Percentiles rank a stretch among this genome's conserved stretches.
These are phyloP conservation scores for Colletotrichum sp. DNA, from an alignment of 2,329 filamentous ascomycete species.

Conservation along the genomic window DNA sequence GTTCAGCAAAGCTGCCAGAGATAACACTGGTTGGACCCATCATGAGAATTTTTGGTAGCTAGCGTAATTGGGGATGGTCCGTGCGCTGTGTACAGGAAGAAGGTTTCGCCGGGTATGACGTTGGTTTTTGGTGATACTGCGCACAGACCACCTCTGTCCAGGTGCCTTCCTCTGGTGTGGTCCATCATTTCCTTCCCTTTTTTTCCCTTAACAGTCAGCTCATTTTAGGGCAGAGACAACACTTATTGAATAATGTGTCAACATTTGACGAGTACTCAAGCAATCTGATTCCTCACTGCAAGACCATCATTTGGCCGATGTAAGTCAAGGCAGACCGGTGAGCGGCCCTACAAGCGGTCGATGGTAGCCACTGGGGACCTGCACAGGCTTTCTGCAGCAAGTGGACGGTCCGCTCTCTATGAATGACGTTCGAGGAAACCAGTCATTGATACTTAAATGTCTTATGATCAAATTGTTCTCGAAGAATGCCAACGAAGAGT, in stretches of 20 bases:
- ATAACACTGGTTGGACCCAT: constrained; percentile 4
- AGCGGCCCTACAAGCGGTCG: background rate
- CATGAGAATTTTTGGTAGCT: constrained; percentile 21
- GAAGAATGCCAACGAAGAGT: too few relatives aligned
- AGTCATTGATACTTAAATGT: too few relatives aligned
- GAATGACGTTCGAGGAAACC: too few relatives aligned
- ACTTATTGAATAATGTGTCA: background rate
- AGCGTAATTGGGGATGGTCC: background rate
- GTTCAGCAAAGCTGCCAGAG: constrained; percentile 10
- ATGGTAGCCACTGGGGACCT: too few relatives aligned
- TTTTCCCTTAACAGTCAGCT: background rate
- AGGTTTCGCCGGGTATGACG: constrained; percentile 11
- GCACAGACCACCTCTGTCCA: background rate
- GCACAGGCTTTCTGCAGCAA: too few relatives aligned
- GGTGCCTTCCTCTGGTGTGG: background rate
- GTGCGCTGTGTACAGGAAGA: background rate
- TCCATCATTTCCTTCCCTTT: background rate
- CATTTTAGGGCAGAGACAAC: background rate
- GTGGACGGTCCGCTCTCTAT: too few relatives aligned
- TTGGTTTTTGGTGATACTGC: background rate
- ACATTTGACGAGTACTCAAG: background rate
- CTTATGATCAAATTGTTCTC: fast-evolving
- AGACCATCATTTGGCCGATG: background rate
- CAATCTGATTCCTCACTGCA: background rate
- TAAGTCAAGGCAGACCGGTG: background rate